Evolutionary conservation across 2,329 filamentous ascomycete species (phyloP).

Genomic region (Aspergillus fructus): DNA sequence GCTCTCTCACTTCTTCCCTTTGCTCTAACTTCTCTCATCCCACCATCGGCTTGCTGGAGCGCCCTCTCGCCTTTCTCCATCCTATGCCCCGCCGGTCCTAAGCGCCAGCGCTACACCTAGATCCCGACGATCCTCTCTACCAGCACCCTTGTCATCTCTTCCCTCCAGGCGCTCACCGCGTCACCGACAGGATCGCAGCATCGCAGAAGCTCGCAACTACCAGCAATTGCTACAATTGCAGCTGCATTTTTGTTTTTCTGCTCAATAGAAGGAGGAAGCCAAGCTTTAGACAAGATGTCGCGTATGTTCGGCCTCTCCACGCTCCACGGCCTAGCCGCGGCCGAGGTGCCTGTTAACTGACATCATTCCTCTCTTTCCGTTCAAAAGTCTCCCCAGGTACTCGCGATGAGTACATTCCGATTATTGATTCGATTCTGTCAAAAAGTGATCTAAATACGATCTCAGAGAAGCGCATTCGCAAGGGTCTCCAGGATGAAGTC

Average conservation of each 20-base stretch:
- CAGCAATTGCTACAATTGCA: slow-evolving; percentile 15
- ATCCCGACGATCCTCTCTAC: slow-evolving; percentile 20
- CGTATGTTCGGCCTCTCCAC: slow-evolving; percentile 30
- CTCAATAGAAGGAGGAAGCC: slow-evolving; percentile 2
- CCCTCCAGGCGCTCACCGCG: not conserved
- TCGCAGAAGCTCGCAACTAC: not conserved
- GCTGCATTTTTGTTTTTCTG: not conserved
- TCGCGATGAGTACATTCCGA: slow-evolving; percentile 53
- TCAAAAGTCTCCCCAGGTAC: slow-evolving; percentile 49
- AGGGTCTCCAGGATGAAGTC: slow-evolving; percentile 60
- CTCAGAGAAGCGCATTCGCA: slow-evolving; percentile 65
- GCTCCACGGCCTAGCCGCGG: slow-evolving; percentile 21
- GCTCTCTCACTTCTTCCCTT: slow-evolving; percentile 12
- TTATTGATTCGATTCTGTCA: slow-evolving; percentile 64
- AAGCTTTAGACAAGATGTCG: slow-evolving; percentile 33
- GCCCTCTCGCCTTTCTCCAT: slow-evolving; percentile 11
- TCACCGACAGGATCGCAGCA: not conserved
- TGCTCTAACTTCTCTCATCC: slow-evolving; percentile 7
- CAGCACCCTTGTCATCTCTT: slow-evolving; percentile 12
- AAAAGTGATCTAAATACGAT: slow-evolving; percentile 63
- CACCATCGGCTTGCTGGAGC: not conserved
- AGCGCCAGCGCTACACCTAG: slow-evolving; percentile 35
- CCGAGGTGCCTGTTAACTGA: slow-evolving; percentile 21
- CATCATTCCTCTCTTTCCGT: slow-evolving; percentile 17
- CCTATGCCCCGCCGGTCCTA: slow-evolving; percentile 39